Evolutionary conservation across 2,329 filamentous ascomycete species (phyloP), one percentile per base, ranked within the genome.

Genomic region (Lachnellula arida): DNA sequence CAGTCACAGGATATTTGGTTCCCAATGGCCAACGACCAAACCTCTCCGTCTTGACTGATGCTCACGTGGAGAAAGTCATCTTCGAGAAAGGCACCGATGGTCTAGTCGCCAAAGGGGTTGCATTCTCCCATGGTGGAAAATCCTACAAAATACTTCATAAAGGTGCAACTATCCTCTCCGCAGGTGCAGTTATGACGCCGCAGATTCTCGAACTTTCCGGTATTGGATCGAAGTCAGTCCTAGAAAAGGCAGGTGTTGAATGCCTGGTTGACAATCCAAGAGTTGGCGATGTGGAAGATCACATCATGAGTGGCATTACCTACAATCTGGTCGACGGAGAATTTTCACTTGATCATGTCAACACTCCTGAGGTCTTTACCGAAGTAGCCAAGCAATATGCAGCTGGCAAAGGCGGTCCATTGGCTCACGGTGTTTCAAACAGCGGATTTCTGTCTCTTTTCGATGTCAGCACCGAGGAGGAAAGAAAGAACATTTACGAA

Each of bases 21-120:
- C 63, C 60, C 3, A 60, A 55, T 48, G 53, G 50, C 23, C 14
- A 37, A 5, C 51, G 63, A 17, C 40, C 51, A 32, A 96, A 96
- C 75, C 72, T 96, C 70, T 92, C 88, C 43, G 79, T 96, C 57
- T 77, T 96, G 56, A 94, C 89, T 67, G 86, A 94, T 68, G 87
- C 90, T 15, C 92, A 89, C 83, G 91, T 94, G 59, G 88, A 83
- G 68, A 88, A 85, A 71, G 75, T 96, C 68, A 86, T 91, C 64
- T 12, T 62, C 3, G 39, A 47, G 8, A 32, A 32, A 32, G 28
- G 28, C 28, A 15, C 22, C 5, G 37, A 17, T 8, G 50, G 49
- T n/a, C 9, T 3, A 32, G 28, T 32, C 28, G 56, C 53, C 3
- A 57, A 60, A 28, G 61, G 60, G 4, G 57, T 65, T 6, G 58